Base-by-base conservation (phyloP, 78 protist genomes). In the Planoprotostelium fungivorum region DNA sequence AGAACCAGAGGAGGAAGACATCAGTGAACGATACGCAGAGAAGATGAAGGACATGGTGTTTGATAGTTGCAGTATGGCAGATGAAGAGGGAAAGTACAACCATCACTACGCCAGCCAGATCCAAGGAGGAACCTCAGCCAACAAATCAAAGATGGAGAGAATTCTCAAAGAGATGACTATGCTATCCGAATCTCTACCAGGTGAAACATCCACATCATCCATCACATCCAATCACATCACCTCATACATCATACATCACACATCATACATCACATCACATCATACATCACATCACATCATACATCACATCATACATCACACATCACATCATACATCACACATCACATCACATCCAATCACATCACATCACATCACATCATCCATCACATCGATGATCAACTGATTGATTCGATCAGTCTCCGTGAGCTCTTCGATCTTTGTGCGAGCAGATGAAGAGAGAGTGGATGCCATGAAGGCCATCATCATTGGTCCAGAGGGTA, bases 401-500 rank as follows among this genome's bases (percentile, higher is more conserved):
- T 25, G 5, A 5, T 51, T 25, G 16, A 25, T 16, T 51, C 5
- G 31, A 51, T 51, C 96, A 36, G 84, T 96, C 29, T 28, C 37
- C 0, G 36, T 37, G 31, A 87, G 86, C 35, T 86, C 92, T 0
- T 9, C 90, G 28, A 84, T 96, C 28, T 93, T 93, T 63, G 95
- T 90, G 36, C 93, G 96, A 36, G 87, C 84, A 0, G 94, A 92
- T 39, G 95, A 93, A 73, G 37, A 85, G 37, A 35, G 91, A 36
- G 88, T 88, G 35, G 94, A 94, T 34, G 87, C 84, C 35, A 85
- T 90, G 89, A 87, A 90, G 85, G 92, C 89, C 29, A 38, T 94
- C 29, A 91, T 96, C 88, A 91, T 91, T 0, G 97, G 97, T 1
- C 95, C 96, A 0, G 93, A 88, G 28, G 94, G 91, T 35, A 93